Conservation (phyloP, 768 basidiomycete genomes). For the Kwoniella pini region DNA sequence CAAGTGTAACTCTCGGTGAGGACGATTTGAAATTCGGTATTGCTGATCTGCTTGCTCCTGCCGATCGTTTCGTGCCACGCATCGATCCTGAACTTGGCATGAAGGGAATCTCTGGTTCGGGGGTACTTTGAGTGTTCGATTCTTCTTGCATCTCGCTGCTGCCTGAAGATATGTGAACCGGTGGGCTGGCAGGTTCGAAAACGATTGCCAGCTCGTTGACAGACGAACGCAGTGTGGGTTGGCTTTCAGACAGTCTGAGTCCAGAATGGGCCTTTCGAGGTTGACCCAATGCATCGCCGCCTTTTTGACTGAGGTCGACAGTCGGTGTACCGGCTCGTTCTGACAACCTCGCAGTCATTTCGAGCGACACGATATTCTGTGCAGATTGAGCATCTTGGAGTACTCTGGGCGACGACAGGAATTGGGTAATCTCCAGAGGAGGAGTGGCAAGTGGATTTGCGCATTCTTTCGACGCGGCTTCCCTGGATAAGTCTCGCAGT, state of each 20-base stretch:
- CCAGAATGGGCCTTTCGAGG: conserved; percentile 40
- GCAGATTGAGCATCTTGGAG: background rate
- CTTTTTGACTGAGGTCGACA: conserved; percentile 4
- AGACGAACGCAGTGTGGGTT: background rate
- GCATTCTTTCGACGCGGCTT: conserved; percentile 4
- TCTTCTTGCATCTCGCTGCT: no score
- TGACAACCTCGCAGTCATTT: background rate
- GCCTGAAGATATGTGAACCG: background rate
- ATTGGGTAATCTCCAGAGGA: conserved; percentile 24
- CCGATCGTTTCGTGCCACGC: conserved; percentile 40
- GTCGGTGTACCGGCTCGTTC: conserved; percentile 3
- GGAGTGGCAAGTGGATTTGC: conserved; percentile 42
- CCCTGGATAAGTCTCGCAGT: conserved; percentile 27
- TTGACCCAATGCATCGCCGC: conserved; percentile 44
- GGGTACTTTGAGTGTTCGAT: background rate
- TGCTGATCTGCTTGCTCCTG: conserved; percentile 18
- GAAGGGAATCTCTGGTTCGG: background rate
- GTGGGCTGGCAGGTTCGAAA: background rate
- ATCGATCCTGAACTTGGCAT: conserved; percentile 7
- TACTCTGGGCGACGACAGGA: background rate
- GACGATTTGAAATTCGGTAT: conserved; percentile 6
- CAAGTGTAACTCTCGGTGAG: conserved; percentile 14
- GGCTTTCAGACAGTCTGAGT: background rate
- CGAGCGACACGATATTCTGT: background rate
- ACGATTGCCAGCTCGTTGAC: background rate